Evolutionary conservation across 176 grass and related monocot genomes (phyloP).

Genomic region (Alloteropsis semialata): DNA sequence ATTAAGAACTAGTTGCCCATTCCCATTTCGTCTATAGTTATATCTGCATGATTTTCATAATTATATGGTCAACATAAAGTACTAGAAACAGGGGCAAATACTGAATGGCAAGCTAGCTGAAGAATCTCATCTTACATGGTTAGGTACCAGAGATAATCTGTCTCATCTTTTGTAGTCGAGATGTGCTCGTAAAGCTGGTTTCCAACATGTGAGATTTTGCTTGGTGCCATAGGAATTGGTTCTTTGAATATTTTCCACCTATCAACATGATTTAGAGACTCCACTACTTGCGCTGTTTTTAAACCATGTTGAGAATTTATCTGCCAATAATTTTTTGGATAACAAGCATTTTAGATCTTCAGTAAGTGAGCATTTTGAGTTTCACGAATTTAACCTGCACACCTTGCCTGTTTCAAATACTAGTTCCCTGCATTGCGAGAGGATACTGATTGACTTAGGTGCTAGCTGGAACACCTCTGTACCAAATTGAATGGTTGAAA

Average conservation of each 20-base stretch:
- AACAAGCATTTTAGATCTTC: background rate
- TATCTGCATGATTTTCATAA: slow-evolving; percentile 49
- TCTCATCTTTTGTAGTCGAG: slow-evolving; percentile 71
- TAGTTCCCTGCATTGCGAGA: slow-evolving; percentile 50
- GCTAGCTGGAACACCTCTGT: slow-evolving; percentile 42
- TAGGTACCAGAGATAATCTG: slow-evolving; percentile 86
- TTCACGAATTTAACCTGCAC: slow-evolving; percentile 4
- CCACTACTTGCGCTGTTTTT: slow-evolving; percentile 39
- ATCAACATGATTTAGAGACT: slow-evolving; percentile 41
- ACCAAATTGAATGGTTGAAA: slow-evolving; percentile 42
- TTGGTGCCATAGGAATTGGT: slow-evolving; percentile 1
- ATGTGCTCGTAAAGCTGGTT: slow-evolving; percentile 53
- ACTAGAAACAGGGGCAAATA: background rate
- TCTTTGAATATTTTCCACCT: slow-evolving; percentile 59
- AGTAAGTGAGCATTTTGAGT: background rate
- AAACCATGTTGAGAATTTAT: slow-evolving; percentile 52
- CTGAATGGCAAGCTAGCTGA: background rate
- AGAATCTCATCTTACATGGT: slow-evolving; percentile 40
- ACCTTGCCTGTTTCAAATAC: slow-evolving; percentile 74
- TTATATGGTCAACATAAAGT: background rate
- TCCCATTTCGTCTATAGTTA: slow-evolving; percentile 24
- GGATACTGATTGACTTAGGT: slow-evolving; percentile 67
- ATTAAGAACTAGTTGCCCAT: slow-evolving; percentile 44
- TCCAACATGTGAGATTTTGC: slow-evolving; percentile 18
- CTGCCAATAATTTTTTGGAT: slow-evolving; percentile 30